Evolutionary conservation across 2,329 filamentous ascomycete genomes (phyloP), one percentile per base, ranked within the genome.

Genomic region (Colletotrichum sp.): DNA sequence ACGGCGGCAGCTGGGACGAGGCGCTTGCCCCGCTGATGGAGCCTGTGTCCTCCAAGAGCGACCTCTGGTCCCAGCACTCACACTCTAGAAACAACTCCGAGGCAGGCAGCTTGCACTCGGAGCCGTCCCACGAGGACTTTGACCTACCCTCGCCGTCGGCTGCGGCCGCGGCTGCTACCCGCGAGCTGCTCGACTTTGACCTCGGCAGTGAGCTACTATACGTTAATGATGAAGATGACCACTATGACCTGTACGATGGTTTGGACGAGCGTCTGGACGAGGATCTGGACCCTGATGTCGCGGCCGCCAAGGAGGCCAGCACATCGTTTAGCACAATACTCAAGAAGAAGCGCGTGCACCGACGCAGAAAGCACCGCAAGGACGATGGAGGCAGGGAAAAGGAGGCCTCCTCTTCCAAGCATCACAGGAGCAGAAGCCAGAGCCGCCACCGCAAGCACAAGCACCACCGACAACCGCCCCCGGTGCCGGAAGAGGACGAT

Each of bases 1-100:
- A 91, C 76, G 88, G 88, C 39, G 95, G 94, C 32, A 93, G 89
- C 73, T 98, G 95, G 95, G 94, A 97, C 75, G 93, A 96, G 34
- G 95, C 95, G 0, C 89, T 98, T n/a, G 91, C 92, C 52, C 94
- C 94, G 3, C 86, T 98, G 72, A 92, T 90, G 81, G 81, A 88
- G 81, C 57, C 68, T 9, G 34, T 52, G n/a, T 52, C 36, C 5
- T 87, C 79, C 77, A 84, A 78, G 52, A 81, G 81, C 69, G 83
- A 85, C 36, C 81, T 85, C 26, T 89, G 88, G 88, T 86, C 85
- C 13, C 82, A 85, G 24, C 81, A 85, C 71, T 88, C 86, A 5
- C 80, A 82, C 28, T 83, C 81, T 16, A 83, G 81, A 39, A 81
- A 81, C 69, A 83, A 84, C 76, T 78, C 84, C 18, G 82, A 85